Evolutionary conservation across 495 filamentous ascomycete species (phyloP), one percentile per base, ranked within the genome.

Genomic region (Letharia lupina): DNA sequence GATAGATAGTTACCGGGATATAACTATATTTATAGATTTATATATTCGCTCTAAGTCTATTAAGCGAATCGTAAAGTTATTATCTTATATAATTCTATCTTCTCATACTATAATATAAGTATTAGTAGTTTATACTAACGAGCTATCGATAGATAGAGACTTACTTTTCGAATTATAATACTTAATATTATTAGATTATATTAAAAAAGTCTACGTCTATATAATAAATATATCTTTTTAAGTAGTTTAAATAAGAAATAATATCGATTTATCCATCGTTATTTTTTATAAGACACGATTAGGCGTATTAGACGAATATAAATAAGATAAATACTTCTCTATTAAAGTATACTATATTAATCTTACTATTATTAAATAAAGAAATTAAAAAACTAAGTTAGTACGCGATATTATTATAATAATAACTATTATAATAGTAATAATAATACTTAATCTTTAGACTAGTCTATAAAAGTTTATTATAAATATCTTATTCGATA

Each of bases 61-160:
- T 9, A 56, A 33, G 16, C 50, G 50, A 16, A 56, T 9, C 1
- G 1, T 61, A 40, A 37, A 37, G 13, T 62, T 3, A 23, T 41
- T 28, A 62, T 18, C 23, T 20, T 13, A 13, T 44, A 28, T 39
- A 4, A 45, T 40, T 62, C 41, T 39, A 62, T 40, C 15, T 15
- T 12, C 28, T 41, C 16, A 6, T 42, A 12, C 11, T 13, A 42
- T 2, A 0, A 12, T 10, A 10, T 12, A 11, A 11, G 18, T 62
- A 16, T 44, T 28, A 6, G 28, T 62, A 10, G 12, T 56, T 5
- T 64, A 64, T 13, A 3, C 10, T 37, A 13, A 44, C 20, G 18
- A 65, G 10, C 52, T 65, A 65, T n/a, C 11, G 40, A 37, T 39
- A 8, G 42, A 65, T 23, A 4, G 33, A 65, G 50, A 65, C n/a